Evolutionary conservation across 108 stramenopile genomes (phyloP).

Genomic region (Cyclotella atomus): DNA sequence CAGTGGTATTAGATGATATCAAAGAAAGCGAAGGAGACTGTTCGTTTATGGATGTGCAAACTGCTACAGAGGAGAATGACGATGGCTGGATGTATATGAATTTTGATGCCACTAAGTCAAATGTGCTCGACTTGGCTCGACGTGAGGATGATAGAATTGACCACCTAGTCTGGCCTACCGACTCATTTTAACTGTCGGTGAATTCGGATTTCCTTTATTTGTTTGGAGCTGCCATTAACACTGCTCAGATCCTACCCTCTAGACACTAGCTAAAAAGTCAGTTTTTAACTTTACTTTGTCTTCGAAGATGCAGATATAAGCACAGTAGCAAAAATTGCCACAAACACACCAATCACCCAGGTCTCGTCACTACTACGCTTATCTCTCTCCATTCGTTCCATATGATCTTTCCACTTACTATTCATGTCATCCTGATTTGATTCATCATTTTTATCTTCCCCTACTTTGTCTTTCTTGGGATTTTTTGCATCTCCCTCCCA

Average conservation of each 20-base stretch:
- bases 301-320: slow-evolving; percentile 21
- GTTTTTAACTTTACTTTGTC: too few species aligned
- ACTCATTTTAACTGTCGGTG: background rate
- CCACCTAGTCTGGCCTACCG: background rate
- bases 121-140: slow-evolving; percentile 23
- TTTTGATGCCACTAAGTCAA: slow-evolving; percentile 27
- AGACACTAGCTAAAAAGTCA: too few species aligned
- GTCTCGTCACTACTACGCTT: slow-evolving; percentile 70
- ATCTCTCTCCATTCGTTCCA: slow-evolving; percentile 53
- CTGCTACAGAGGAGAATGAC: slow-evolving; percentile 49
- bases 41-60: slow-evolving; percentile 14
- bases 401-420: slow-evolving; percentile 13
- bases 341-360: slow-evolving; percentile 65
- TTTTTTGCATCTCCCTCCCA: slow-evolving; percentile 3
- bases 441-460: background rate
- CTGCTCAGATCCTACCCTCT: too few species aligned
- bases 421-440: background rate
- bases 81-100: slow-evolving; percentile 73
- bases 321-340: slow-evolving; percentile 48
- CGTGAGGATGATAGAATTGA: background rate
- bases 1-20: slow-evolving; percentile 43
- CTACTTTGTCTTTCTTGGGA: too few species aligned
- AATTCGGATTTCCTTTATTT: background rate
- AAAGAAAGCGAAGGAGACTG: background rate
- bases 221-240: too few species aligned